Evolutionary conservation across 2,329 filamentous ascomycete genomes (phyloP).

Genomic region (Zymoseptoria brevis): DNA sequence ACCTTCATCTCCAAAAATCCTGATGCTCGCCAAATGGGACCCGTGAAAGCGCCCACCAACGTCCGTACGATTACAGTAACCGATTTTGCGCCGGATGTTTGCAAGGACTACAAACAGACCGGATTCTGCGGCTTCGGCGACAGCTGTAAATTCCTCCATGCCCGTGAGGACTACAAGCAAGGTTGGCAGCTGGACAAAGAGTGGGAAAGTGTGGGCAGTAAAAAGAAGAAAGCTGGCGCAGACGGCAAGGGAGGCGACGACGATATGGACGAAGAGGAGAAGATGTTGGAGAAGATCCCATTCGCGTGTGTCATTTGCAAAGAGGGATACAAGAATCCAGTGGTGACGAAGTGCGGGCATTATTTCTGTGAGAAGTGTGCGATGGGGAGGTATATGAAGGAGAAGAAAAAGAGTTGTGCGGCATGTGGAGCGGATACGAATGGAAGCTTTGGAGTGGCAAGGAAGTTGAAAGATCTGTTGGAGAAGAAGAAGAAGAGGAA

Average conservation of each 20-base stretch:
- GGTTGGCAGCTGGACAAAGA: constrained; percentile 94
- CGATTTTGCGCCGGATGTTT: constrained; percentile 87
- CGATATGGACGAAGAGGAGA: constrained; percentile 55
- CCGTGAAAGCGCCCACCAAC: constrained; percentile 80
- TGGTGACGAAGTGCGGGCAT: constrained; percentile 85
- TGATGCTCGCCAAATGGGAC: constrained; percentile 66
- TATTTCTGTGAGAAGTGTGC: constrained; percentile 95
- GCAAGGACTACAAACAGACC: constrained; percentile 86
- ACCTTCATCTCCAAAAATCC: constrained; percentile 76
- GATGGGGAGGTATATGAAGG: constrained; percentile 72
- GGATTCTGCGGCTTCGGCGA: constrained; percentile 68
- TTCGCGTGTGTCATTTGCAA: constrained; percentile 87
- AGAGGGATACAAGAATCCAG: constrained; percentile 66
- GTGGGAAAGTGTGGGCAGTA: constrained; percentile 79
- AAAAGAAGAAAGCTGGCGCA: constrained; percentile 44
- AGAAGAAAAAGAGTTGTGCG: constrained; percentile 71
- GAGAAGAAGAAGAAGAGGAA: constrained; percentile 61
- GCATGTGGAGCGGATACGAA: constrained; percentile 78
- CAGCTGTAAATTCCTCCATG: constrained; percentile 73
- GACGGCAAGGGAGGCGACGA: constrained; percentile 48
- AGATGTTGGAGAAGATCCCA: constrained; percentile 72
- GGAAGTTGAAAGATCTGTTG: constrained; percentile 70
- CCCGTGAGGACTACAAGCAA: constrained; percentile 71
- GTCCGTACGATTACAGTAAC: constrained; percentile 83
- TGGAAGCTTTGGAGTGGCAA: constrained; percentile 84